Evolutionary conservation across 1,284 basidiomycete species (phyloP).

Genomic region (Grifola frondosa): DNA sequence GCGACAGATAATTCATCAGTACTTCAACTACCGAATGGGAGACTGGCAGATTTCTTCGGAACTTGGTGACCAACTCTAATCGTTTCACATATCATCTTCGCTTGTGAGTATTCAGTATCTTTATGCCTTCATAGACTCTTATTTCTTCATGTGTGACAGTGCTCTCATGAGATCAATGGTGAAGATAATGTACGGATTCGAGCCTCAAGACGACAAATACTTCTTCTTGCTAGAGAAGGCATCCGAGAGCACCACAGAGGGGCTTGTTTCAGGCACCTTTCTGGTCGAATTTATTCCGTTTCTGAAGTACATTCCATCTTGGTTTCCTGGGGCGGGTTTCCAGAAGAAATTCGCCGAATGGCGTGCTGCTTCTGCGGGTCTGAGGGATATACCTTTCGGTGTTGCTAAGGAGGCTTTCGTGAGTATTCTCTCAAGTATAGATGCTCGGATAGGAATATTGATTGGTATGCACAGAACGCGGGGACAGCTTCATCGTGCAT

Average conservation of each 20-base stretch:
- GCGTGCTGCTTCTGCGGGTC: not conserved
- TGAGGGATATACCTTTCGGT: not conserved
- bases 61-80: not conserved
- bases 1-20: conserved; percentile 8
- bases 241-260: conserved; percentile 2
- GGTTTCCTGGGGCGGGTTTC: not conserved
- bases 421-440: not conserved
- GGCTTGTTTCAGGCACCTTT: conserved; percentile 20
- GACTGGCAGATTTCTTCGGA: not conserved
- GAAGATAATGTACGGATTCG: conserved; percentile 13
- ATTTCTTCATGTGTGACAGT: not conserved
- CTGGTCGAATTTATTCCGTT: conserved; percentile 11
- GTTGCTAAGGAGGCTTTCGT: not conserved
- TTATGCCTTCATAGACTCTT: not conserved
- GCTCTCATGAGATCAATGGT: conserved; percentile 3
- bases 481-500: not conserved
- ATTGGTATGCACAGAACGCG: not conserved
- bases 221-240: conserved; percentile 9
- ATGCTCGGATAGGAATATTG: too few species aligned
- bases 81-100: not conserved
- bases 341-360: not conserved
- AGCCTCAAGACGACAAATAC: conserved; percentile 9
- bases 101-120: conserved; percentile 1
- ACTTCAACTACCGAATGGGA: conserved; percentile 7
- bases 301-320: conserved; percentile 10